Evolutionary conservation across 2,329 filamentous ascomycete genomes (phyloP), one percentile per base, ranked within the genome.

Genomic region (Aspergillus hiratsukae): DNA sequence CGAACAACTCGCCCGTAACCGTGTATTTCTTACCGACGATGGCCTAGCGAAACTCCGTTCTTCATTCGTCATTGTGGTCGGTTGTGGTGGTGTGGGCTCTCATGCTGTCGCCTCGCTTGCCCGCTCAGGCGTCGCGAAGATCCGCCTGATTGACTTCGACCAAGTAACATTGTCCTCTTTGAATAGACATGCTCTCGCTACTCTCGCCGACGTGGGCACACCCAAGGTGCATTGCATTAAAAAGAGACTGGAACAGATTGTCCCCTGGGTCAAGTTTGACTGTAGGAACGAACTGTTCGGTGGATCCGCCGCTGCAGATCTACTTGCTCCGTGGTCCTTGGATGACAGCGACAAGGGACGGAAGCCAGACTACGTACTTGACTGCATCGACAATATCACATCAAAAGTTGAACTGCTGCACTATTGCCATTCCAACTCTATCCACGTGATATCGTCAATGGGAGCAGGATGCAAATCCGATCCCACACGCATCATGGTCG

Each of bases 351-450:
- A 73, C 19, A 66, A 69, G 35, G 71, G 71, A n/a, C 71, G 66
- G 49, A 81, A 81, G 65, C 91, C 92, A 1, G 88, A 93, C 66
- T 99, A 87, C 68, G 86, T 99, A n/a, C 85, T 99, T 37, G 94
- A 99, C 74, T 95, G 93, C 23, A 99, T 99, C 63, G 94, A 99
- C 74, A 97, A 99, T 70, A 97, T 99, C 60, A 90, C 96, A 52
- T 96, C 91, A 53, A 99, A 99, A 77, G 93, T 99, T 3, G 88
- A 87, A 19, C 78, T 99, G 54, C 80, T 99, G 43, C 87, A 91
- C 66, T 96, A 95, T 76, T 99, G 94, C 75, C 82, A 92, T 70
- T 83, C 86, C 58, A 83, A 91, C 69, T 80, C 82, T 1, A 78
- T 97, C 27, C 87, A 86, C 0, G 91, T 99, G 28, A 92, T 99